Conservation (phyloP, 2,329 filamentous ascomycete species). For the Nothopassalora personata region DNA sequence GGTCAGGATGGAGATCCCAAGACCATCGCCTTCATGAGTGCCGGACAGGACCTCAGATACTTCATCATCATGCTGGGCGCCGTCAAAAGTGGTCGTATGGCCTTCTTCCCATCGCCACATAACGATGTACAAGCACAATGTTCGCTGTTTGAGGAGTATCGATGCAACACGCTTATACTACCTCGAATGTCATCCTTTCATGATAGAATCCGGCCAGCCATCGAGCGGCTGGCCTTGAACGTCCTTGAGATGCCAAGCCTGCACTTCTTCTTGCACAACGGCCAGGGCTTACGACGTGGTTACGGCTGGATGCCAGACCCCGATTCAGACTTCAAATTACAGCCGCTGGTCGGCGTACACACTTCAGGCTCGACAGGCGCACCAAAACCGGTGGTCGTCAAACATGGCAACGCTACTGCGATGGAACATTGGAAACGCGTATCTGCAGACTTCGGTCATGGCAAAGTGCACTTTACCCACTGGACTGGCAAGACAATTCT, state of each 20-base stretch:
- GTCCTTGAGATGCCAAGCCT: constrained; percentile 13
- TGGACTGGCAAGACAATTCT: constrained; percentile 8
- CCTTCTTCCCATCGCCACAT: constrained; percentile 15
- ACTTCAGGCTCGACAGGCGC: constrained; percentile 14
- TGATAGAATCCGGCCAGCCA: constrained; percentile 5
- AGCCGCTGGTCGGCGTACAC: constrained; percentile 14
- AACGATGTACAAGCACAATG: constrained; percentile 12
- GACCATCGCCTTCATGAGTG: constrained; percentile 7
- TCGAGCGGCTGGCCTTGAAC: constrained; percentile 8
- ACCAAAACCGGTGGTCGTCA: constrained; percentile 14
- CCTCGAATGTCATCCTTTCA: constrained; percentile 1
- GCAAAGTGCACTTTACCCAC: constrained; percentile 5
- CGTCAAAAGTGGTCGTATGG: constrained; percentile 12
- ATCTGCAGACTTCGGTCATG: background rate
- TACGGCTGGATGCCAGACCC: constrained; percentile 9
- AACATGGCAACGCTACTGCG: constrained; percentile 10
- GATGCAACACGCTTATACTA: constrained; percentile 10
- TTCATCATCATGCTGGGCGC: constrained; percentile 13
- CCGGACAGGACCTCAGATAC: constrained; percentile 11
- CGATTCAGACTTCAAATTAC: constrained; percentile 5
- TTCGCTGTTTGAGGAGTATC: constrained; percentile 12
- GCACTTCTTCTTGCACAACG: constrained; percentile 10
- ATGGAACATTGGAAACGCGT: constrained; percentile 13
- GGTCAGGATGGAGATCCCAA: constrained; percentile 4
- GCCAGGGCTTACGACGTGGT: background rate